These are phyloP conservation scores for Globisporangium rhizosaccharum DNA, from an alignment of 352 stramenopile species.

Conservation along the genomic window DNA sequence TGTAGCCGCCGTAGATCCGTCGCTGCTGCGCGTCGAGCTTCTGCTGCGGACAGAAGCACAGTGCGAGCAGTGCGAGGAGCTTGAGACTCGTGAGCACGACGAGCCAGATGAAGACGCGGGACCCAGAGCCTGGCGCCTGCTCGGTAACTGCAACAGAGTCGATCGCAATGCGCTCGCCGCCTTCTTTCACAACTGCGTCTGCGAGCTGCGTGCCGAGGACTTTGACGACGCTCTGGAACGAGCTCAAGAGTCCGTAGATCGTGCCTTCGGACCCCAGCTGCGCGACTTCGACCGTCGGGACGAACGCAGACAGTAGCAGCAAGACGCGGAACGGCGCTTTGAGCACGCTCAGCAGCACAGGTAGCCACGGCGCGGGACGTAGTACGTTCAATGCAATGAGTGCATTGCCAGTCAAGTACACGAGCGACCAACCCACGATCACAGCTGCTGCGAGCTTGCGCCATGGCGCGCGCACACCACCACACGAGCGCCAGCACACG, in stretches of 20 bases:
- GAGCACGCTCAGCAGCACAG: slow-evolving; percentile 11
- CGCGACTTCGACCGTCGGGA: slow-evolving; percentile 40
- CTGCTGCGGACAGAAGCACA: slow-evolving; percentile 18
- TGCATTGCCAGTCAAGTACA: slow-evolving; percentile 9
- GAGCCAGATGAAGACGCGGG: slow-evolving; percentile 16
- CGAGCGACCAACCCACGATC: slow-evolving; percentile 14
- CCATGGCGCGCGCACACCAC: slow-evolving; percentile 24
- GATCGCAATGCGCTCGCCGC: slow-evolving; percentile 7
- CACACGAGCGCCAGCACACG: slow-evolving; percentile 17
- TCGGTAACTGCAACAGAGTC: background rate
- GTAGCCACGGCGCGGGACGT: slow-evolving; percentile 20
- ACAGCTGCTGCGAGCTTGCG: slow-evolving; percentile 8
- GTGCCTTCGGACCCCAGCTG: slow-evolving; percentile 34
- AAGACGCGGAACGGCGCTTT: slow-evolving; percentile 21
- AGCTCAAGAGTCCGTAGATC: slow-evolving; percentile 32
- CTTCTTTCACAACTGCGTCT: slow-evolving; percentile 6
- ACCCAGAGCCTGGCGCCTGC: background rate
- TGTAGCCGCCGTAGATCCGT: slow-evolving; percentile 42
- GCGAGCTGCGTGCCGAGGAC: slow-evolving; percentile 24
- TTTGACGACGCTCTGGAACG: slow-evolving; percentile 30
- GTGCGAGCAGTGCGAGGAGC: slow-evolving; percentile 17
- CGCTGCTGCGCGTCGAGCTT: slow-evolving; percentile 55
- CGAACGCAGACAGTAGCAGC: slow-evolving; percentile 25
- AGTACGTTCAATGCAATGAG: slow-evolving; percentile 22
- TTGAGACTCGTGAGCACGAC: slow-evolving; percentile 12